phyloP scores from a whole-genome alignment of 2,329 filamentous ascomycete species.

The Niveomyces coronatus region DNA sequence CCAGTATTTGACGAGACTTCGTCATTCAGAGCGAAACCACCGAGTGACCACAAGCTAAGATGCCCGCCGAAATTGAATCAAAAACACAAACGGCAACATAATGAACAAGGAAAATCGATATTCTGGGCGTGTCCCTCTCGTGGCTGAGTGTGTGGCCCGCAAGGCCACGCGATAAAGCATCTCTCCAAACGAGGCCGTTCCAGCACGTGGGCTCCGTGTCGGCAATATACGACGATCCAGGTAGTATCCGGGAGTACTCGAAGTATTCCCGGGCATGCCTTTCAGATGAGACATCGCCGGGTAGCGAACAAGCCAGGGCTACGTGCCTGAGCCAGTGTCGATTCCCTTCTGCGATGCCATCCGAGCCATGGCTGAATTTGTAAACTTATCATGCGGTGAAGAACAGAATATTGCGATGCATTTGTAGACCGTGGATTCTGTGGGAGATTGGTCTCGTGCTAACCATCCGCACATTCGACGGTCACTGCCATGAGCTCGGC shows the following conservation, averaged over 20 bases:
- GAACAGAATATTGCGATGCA: slow-evolving; percentile 31
- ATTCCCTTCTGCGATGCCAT: slow-evolving; percentile 16
- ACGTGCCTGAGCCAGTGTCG: neutral
- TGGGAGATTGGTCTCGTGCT: no score
- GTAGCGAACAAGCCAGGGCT: neutral
- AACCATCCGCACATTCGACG: no score
- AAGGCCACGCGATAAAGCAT: no score
- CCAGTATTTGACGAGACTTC: no score
- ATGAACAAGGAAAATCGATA: slow-evolving; percentile 11
- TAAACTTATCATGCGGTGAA: slow-evolving; percentile 28
- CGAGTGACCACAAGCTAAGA: slow-evolving; percentile 12
- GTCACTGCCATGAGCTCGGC: no score
- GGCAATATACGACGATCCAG: slow-evolving; percentile 7
- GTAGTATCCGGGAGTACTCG: slow-evolving; percentile 1
- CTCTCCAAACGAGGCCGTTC: no score
- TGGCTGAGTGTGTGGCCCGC: slow-evolving; percentile 1
- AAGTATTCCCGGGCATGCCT: slow-evolving; percentile 8
- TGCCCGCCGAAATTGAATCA: slow-evolving; percentile 12
- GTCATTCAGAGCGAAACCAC: neutral
- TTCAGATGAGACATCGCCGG: slow-evolving; percentile 7
- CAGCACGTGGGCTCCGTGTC: no score
- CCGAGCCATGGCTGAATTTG: slow-evolving; percentile 31
- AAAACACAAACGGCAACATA: slow-evolving; percentile 20
- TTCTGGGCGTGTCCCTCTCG: slow-evolving; percentile 5
- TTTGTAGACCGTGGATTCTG: slow-evolving; percentile 1